Evolutionary conservation across 208 protist genomes (phyloP).

Genomic region (Crithidia bombi): DNA sequence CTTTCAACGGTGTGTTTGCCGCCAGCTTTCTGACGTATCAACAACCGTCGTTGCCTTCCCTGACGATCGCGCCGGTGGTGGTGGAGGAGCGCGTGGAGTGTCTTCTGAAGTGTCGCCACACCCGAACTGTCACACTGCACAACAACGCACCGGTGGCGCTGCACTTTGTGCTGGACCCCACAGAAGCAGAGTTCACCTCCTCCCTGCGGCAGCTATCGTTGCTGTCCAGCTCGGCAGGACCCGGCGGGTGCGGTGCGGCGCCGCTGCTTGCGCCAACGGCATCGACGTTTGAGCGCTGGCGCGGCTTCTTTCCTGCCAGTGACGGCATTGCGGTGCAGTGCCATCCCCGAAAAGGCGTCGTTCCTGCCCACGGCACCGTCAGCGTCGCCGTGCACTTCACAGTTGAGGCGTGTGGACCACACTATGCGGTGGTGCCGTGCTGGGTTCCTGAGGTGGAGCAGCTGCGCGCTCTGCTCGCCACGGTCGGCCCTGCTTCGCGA

Average conservation of each 20-base stretch:
- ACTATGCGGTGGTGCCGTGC: conserved; percentile 58
- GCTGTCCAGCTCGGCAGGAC: not conserved
- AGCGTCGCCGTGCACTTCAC: conserved; percentile 71
- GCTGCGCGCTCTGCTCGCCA: conserved; percentile 18
- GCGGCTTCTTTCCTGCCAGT: conserved; percentile 29
- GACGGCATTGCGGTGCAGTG: conserved; percentile 62
- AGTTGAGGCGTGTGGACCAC: conserved; percentile 51
- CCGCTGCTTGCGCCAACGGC: conserved; percentile 8
- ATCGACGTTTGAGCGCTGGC: conserved; percentile 34
- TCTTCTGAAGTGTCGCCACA: conserved; percentile 65
- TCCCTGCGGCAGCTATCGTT: conserved; percentile 18
- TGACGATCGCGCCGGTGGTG: conserved; percentile 62
- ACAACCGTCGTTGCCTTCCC: conserved; percentile 57
- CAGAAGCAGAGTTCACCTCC: conserved; percentile 38
- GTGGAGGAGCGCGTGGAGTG: conserved; percentile 85
- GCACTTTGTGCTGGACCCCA: conserved; percentile 79
- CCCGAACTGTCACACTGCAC: conserved; percentile 72
- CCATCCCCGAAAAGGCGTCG: conserved; percentile 62
- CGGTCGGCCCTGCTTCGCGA: conserved; percentile 2
- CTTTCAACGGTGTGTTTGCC: conserved; percentile 51
- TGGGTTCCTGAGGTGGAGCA: conserved; percentile 71
- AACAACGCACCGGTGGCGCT: conserved; percentile 74
- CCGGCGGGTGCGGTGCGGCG: not conserved
- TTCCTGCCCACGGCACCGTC: conserved; percentile 51
- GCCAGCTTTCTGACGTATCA: conserved; percentile 82